Evolutionary conservation across 441 rosid genomes (phyloP).

Genomic region (Pelargonium fulgidum): DNA sequence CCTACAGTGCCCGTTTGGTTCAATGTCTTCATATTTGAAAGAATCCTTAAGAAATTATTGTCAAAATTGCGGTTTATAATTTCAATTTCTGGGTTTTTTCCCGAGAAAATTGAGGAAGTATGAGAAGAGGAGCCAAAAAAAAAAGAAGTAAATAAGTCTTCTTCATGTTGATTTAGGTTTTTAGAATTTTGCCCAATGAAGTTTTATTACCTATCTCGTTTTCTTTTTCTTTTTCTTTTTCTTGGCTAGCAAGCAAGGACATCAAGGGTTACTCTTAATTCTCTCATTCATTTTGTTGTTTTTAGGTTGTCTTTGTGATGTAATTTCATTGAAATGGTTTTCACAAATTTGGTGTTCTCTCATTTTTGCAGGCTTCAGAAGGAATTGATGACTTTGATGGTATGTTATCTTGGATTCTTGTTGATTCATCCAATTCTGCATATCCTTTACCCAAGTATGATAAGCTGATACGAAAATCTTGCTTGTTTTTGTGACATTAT

Average conservation of each 20-base stretch:
- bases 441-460: neutral
- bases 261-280: neutral
- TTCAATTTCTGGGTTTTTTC: neutral
- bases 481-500: neutral
- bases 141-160: neutral
- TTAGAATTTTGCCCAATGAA: neutral
- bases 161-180: neutral
- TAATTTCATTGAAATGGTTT: constrained; percentile 4
- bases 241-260: neutral
- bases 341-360: neutral
- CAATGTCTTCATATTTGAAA: neutral
- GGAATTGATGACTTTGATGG: constrained; percentile 64
- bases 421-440: neutral
- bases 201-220: neutral
- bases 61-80: neutral
- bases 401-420: constrained; percentile 21
- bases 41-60: neutral
- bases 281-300: neutral
- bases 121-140: neutral
- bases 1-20: constrained; percentile 13
- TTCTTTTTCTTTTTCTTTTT: neutral
- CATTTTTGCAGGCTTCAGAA: constrained; percentile 45
- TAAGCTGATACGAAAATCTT: too few species aligned
- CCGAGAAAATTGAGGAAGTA: neutral
- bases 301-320: neutral